These are phyloP conservation scores for Emmonsiellopsis sp. DNA, from an alignment of 2,329 filamentous ascomycete genomes.

Conservation along the genomic window DNA sequence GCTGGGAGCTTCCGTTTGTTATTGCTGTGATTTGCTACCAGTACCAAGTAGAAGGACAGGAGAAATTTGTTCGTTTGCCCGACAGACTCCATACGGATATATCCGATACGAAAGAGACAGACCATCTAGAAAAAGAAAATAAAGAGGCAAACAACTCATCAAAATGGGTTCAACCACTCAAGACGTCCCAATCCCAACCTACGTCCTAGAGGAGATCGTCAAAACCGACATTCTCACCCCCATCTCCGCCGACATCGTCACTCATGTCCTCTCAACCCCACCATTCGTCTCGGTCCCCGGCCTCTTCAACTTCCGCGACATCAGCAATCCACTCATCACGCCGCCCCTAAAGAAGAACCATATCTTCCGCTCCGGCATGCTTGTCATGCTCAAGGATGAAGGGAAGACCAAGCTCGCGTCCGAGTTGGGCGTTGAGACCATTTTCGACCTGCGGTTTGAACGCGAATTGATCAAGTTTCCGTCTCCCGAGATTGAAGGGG, in stretches of 20 bases:
- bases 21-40: too few relatives aligned
- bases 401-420: conserved; percentile 44
- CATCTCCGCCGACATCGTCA: conserved; percentile 3
- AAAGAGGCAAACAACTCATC: not conserved
- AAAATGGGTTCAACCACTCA: not conserved
- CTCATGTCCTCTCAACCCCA: conserved; percentile 2
- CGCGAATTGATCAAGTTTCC: conserved; percentile 31
- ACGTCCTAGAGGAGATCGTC: conserved; percentile 5
- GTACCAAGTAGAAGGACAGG: too few relatives aligned
- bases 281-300: conserved; percentile 36
- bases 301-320: conserved; percentile 58
- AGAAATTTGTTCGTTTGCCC: too few relatives aligned
- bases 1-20: too few relatives aligned
- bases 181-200: not conserved
- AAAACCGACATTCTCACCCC: conserved; percentile 5
- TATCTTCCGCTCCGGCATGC: conserved; percentile 62
- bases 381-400: conserved; percentile 45
- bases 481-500: conserved; percentile 40
- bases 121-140: not conserved
- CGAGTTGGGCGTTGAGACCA: conserved; percentile 47
- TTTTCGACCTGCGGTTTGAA: conserved; percentile 59
- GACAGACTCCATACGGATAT: too few relatives aligned
- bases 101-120: too few relatives aligned
- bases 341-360: conserved; percentile 30
- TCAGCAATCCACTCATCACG: conserved; percentile 42